These are phyloP conservation scores for Globisporangium viniferum DNA, from an alignment of 352 stramenopile species.

Conservation along the genomic window DNA sequence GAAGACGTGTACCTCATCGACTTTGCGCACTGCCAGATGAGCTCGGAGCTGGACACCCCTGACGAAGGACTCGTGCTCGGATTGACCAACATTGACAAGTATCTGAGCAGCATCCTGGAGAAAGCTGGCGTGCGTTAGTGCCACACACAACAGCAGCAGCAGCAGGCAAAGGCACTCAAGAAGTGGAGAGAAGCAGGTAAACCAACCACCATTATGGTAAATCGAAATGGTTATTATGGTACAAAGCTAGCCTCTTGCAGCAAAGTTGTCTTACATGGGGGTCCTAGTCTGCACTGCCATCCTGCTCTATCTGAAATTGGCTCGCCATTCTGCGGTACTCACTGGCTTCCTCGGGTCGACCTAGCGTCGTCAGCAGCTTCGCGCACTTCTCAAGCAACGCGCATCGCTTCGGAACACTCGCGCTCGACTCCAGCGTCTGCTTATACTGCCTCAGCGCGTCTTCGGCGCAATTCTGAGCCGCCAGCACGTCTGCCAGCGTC, in stretches of 20 bases:
- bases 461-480: slow-evolving; percentile 76
- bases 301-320: slow-evolving; percentile 31
- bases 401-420: slow-evolving; percentile 37
- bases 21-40: slow-evolving; percentile 80
- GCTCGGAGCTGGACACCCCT: slow-evolving; percentile 34
- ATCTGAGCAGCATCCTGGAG: slow-evolving; percentile 35
- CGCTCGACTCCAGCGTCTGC: slow-evolving; percentile 41
- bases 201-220: not conserved
- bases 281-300: not conserved
- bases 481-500: slow-evolving; percentile 71
- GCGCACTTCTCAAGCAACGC: slow-evolving; percentile 60
- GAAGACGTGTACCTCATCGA: slow-evolving; percentile 71
- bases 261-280: not conserved
- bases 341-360: slow-evolving; percentile 57
- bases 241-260: slow-evolving; percentile 5
- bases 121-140: slow-evolving; percentile 3
- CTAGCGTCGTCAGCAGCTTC: slow-evolving; percentile 63
- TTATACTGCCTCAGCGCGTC: slow-evolving; percentile 71
- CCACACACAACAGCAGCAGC: not conserved
- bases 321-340: slow-evolving; percentile 65
- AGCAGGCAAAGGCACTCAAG: not conserved
- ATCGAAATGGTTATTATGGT: slow-evolving; percentile 13
- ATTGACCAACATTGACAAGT: slow-evolving; percentile 54
- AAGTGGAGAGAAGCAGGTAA: not conserved
- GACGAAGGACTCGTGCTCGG: slow-evolving; percentile 70